Base-by-base conservation (phyloP, 163 green algal genomes). In the Chlorella variabilis region DNA sequence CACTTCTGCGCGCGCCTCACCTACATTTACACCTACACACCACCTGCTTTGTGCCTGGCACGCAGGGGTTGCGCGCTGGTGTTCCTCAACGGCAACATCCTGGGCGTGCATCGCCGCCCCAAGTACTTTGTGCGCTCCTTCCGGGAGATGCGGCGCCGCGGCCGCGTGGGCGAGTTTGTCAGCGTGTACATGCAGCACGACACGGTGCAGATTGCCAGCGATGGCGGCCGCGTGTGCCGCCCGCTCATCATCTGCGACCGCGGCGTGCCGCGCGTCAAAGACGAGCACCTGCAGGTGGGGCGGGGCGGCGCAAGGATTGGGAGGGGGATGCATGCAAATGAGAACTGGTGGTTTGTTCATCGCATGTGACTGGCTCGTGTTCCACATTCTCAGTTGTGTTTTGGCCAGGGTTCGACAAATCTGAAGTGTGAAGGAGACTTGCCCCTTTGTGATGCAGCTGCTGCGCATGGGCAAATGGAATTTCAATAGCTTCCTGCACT, bases 241-340 rank as follows among this genome's bases (percentile, higher is more conserved):
- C 97, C 97, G 25, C 90, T 99, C 66, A 98, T 99, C 88, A 98
- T 99, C 80, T 98, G 95, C 81, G 94, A 99, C 87, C 59, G 71
- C 4, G 96, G 97, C 20, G 88, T 95, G 65, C 94, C 96, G 4
- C 84, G 93, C 0, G 90, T 99, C 13, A 97, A 75, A 11, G 79
- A 93, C 23, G 89, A 92, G 49, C 94, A 98, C 85, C 89, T 97
- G 15, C 59, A 92, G 61, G 88, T 77, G 42, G 23, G 77, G 18
- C 3, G 18, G 25, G 18, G 25, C 20, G 20, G 20, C 23, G 58
- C 58, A 66, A 9, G 8, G 23, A 15, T 54, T 11, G 45, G 45
- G 45, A 15, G 11, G n/a, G n/a, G n/a, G n/a, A n/a, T n/a, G n/a
- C n/a, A n/a, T n/a, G n/a, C n/a, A n/a, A n/a, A n/a, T n/a, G n/a